Conservation (phyloP, 345 rosid genomes). For the Theobroma cacao region DNA sequence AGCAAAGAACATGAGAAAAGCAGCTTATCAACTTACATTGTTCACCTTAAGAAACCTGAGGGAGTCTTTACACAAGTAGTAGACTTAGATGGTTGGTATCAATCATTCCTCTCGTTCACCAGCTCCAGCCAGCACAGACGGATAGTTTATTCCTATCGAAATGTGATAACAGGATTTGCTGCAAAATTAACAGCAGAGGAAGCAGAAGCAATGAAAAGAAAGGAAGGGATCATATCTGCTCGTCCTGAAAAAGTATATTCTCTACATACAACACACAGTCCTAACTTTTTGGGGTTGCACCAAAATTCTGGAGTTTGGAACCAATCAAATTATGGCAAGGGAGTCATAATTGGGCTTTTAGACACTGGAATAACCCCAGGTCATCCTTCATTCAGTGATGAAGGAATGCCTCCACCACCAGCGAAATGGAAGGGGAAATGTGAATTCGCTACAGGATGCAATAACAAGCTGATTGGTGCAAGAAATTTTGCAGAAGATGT, state of each 20-base stretch:
- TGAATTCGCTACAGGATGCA: slow-evolving; percentile 41
- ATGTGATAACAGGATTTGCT: slow-evolving; percentile 49
- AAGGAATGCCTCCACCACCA: slow-evolving; percentile 42
- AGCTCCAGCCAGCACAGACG: slow-evolving; percentile 19
- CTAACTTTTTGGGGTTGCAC: slow-evolving; percentile 48
- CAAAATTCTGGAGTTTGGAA: slow-evolving; percentile 37
- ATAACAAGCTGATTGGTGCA: slow-evolving; percentile 61
- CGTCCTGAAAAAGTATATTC: slow-evolving; percentile 25
- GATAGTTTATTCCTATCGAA: slow-evolving; percentile 33
- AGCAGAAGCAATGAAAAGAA: slow-evolving; percentile 36
- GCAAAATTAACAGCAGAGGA: slow-evolving; percentile 49
- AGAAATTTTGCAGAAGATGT: slow-evolving; percentile 27
- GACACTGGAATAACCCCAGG: slow-evolving; percentile 56
- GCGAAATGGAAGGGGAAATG: slow-evolving; percentile 57
- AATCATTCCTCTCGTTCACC: slow-evolving; percentile 32
- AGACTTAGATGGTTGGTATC: slow-evolving; percentile 29
- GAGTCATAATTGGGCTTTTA: slow-evolving; percentile 48
- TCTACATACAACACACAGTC: slow-evolving; percentile 49
- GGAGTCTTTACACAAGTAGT: background rate
- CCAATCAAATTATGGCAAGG: slow-evolving; percentile 39
- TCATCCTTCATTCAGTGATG: slow-evolving; percentile 48
- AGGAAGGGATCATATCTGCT: slow-evolving; percentile 40
- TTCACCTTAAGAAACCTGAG: slow-evolving; percentile 26
- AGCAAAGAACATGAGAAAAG: slow-evolving; percentile 3
- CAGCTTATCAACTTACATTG: slow-evolving; percentile 30